Base-by-base conservation (phyloP, 768 basidiomycete species). In the Vararia minispora region DNA sequence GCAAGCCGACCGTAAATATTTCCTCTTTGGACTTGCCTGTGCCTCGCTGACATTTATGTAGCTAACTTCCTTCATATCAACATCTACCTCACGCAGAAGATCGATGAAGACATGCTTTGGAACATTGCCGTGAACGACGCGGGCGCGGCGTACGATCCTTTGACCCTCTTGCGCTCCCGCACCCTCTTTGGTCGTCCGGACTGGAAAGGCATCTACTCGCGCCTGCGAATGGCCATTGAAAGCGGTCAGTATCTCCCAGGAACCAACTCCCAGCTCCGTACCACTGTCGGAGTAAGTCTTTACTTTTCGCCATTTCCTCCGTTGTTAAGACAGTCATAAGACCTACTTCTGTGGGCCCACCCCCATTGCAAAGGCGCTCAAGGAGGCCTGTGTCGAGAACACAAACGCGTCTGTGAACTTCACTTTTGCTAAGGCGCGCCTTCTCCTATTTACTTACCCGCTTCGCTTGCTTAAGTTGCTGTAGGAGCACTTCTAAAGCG, bases 161-260 rank as follows among this genome's bases (percentile, higher is more conserved):
- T 97, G 42, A 94, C 91, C 2, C 73, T 89, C 24, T 77, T 95
- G 41, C 78, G 83, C 43, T 76, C 86, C 14, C 80, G 84, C 28
- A 95, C 91, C 16, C 82, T 84, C 69, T 95, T 85, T 53, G 90
- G 91, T 12, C 79, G 91, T 25, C 91, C 92, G 14, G 77, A 94
- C 56, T 97, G 87, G 79, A 78, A 76, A 57, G 60, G 68, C 29
- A 83, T 95, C 54, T 94, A 87, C 58, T 61, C 66, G 16, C 71
- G 71, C 43, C 76, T 92, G 60, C 71, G 71, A 47, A 69, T 74
- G 45, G 81, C 81, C 3, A 86, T 97, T 50, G 86, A 92, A 56
- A 58, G 62, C 14, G 90, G 89, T 16, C 76, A 72, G 42, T 94
- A 91, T 57, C 64, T 92, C 29, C 76, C 84, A 13, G 86, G 87